These are phyloP conservation scores for Chaetomium tenue DNA, from an alignment of 495 filamentous ascomycete species.

Conservation along the genomic window DNA sequence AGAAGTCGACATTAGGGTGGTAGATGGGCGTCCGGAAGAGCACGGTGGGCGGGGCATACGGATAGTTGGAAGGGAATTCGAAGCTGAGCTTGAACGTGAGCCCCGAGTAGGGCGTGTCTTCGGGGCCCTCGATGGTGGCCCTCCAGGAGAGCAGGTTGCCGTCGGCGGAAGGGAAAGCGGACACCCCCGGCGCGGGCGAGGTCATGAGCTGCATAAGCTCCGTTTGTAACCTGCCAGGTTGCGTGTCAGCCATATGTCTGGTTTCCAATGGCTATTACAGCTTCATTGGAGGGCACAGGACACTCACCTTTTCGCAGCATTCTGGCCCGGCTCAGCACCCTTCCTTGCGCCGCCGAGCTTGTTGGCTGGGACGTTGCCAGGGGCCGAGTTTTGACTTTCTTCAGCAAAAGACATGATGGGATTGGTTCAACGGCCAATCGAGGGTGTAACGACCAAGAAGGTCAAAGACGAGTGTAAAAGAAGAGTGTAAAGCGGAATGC, in stretches of 20 bases:
- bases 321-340: slow-evolving; percentile 60
- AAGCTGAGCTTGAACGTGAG: slow-evolving; percentile 93
- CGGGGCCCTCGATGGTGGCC: slow-evolving; percentile 88
- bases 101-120: slow-evolving; percentile 84
- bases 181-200: slow-evolving; percentile 86
- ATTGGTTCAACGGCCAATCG: slow-evolving; percentile 5
- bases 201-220: slow-evolving; percentile 99
- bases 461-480: slow-evolving; percentile 17
- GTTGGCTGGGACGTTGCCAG: slow-evolving; percentile 51
- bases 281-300: background rate
- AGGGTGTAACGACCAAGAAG: slow-evolving; percentile 14
- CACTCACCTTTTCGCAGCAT: slow-evolving; percentile 73
- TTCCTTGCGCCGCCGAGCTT: slow-evolving; percentile 61
- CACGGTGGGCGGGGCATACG: slow-evolving; percentile 88
- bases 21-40: slow-evolving; percentile 93
- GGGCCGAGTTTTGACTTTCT: slow-evolving; percentile 69
- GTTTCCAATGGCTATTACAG: background rate
- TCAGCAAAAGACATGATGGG: slow-evolving; percentile 66
- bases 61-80: slow-evolving; percentile 87
- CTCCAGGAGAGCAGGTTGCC: slow-evolving; percentile 90
- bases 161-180: slow-evolving; percentile 87
- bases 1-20: slow-evolving; percentile 92
- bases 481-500: slow-evolving; percentile 18
- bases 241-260: slow-evolving; percentile 13
- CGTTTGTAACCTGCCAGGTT: slow-evolving; percentile 72